These are phyloP conservation scores for Candida morakotiae DNA, from an alignment of 805 yeast species.

Conservation along the genomic window DNA sequence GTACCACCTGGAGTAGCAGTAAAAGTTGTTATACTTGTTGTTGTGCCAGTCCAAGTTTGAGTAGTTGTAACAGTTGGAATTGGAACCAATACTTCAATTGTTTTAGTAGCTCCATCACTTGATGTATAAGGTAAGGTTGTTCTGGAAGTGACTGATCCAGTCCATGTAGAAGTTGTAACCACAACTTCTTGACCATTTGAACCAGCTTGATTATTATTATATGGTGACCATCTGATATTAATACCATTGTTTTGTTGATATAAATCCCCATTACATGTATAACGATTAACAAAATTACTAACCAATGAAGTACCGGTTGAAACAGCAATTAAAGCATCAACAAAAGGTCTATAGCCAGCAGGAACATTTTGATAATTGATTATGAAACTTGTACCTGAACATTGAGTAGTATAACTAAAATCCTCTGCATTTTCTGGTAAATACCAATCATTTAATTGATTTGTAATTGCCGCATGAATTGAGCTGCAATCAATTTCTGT, in stretches of 20 bases:
- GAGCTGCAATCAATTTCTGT: constrained; percentile 18
- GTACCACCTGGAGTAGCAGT: constrained; percentile 16
- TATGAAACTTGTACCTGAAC: constrained; percentile 10
- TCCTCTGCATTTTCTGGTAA: constrained; percentile 10
- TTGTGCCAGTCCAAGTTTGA: constrained; percentile 9
- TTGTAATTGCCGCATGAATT: constrained; percentile 17
- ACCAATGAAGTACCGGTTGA: not conserved
- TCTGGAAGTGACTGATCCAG: constrained; percentile 9
- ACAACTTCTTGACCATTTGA: not conserved
- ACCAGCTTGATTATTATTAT: constrained; percentile 1
- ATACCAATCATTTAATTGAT: constrained; percentile 18
- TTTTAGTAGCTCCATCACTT: constrained; percentile 15
- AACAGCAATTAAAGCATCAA: constrained; percentile 10
- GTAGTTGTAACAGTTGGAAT: constrained; percentile 14
- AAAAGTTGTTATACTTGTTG: constrained; percentile 11
- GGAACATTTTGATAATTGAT: constrained; percentile 19
- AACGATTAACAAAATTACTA: constrained; percentile 3
- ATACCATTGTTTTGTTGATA: not conserved
- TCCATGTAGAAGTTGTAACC: constrained; percentile 1
- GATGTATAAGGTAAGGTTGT: constrained; percentile 17
- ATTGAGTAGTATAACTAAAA: constrained; percentile 10
- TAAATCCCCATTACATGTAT: not conserved
- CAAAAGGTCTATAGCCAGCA: constrained; percentile 24
- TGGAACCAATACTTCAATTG: constrained; percentile 20
- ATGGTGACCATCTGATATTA: not conserved